Base-by-base conservation (phyloP, 305 asterid genomes). In the Solanum hybrid region DNA sequence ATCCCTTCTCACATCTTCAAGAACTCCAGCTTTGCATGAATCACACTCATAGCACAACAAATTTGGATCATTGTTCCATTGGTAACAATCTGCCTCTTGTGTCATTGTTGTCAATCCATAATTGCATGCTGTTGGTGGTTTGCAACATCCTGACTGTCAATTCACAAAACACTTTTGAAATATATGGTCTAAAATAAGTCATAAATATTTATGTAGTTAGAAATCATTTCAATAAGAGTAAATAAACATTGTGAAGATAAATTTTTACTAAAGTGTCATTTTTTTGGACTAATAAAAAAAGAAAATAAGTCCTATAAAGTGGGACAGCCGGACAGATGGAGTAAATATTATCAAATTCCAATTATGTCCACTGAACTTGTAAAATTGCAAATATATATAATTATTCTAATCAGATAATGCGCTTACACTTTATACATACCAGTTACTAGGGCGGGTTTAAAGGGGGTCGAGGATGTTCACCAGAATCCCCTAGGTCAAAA, bases 21-120 rank as follows among this genome's bases (percentile, higher is more conserved):
- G 92, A 90, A 96, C 99, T 17, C 98, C 99, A 10, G 99, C 99
- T 94, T 94, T 96, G 97, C 99, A 97, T 10, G 99, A 97, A 45
- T 94, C 96, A 45, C 99, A 97, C 88, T 93, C 95, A 94, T 97
- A 97, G 95, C 99, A 97, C 22, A 97, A 89, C 84, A 93, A 75
- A 87, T 92, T 65, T 17, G 94, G 94, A 86, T 93, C 97, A 82
- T 97, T 97, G 94, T 95, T 97, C 99, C 99, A 97, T 12, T 90
- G 76, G 91, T 94, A 95, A 95, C 99, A 97, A 90, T 97, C 99
- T 5, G 94, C 89, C 15, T 96, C 98, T 90, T 96, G 98, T 3
- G 92, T 89, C 89, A 90, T 72, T 88, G 89, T 75, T 37, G 98
- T 88, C 34, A 91, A 92, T 14, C 91, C 97, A 90, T 96, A 97